phyloP scores from a whole-genome alignment of 164 flowering plant genomes.

The Chloranthus sessilifolius region DNA sequence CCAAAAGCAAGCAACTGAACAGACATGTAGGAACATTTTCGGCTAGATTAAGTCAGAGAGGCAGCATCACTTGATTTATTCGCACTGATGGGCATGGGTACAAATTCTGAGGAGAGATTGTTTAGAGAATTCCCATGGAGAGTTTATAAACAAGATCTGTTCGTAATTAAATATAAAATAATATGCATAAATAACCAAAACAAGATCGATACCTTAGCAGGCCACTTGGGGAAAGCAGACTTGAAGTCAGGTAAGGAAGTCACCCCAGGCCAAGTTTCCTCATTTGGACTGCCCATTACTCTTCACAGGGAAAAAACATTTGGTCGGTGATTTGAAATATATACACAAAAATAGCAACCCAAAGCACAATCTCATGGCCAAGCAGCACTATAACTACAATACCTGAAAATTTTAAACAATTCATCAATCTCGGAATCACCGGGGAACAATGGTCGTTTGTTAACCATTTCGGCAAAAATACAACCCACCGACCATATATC shows the following conservation, averaged over 20 bases:
- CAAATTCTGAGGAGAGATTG: background rate
- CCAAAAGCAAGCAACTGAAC: too few relatives aligned
- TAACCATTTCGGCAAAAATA: constrained; percentile 96
- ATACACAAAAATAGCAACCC: too few relatives aligned
- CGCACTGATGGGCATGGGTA: background rate
- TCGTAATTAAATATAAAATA: too few relatives aligned
- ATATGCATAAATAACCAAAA: background rate
- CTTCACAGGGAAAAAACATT: constrained; percentile 23
- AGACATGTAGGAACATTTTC: too few relatives aligned
- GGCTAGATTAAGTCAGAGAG: too few relatives aligned
- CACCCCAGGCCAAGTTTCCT: constrained; percentile 88
- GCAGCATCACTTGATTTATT: too few relatives aligned
- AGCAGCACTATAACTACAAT: too few relatives aligned
- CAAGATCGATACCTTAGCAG: constrained; percentile 40
- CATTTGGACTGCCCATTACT: constrained; percentile 76
- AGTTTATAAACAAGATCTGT: too few relatives aligned
- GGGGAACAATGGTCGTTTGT: constrained; percentile 75
- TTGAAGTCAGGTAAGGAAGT: constrained; percentile 80
- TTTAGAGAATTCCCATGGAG: too few relatives aligned
- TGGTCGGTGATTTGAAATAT: too few relatives aligned
- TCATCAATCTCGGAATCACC: constrained; percentile 97
- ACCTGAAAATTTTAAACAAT: constrained; percentile 90
- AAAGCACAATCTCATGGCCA: too few relatives aligned
- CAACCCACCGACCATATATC: constrained; percentile 97
- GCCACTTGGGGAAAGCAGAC: constrained; percentile 84